These are phyloP conservation scores for Fusarium euwallaceae DNA, from an alignment of 2,329 filamentous ascomycete species.

Conservation along the genomic window DNA sequence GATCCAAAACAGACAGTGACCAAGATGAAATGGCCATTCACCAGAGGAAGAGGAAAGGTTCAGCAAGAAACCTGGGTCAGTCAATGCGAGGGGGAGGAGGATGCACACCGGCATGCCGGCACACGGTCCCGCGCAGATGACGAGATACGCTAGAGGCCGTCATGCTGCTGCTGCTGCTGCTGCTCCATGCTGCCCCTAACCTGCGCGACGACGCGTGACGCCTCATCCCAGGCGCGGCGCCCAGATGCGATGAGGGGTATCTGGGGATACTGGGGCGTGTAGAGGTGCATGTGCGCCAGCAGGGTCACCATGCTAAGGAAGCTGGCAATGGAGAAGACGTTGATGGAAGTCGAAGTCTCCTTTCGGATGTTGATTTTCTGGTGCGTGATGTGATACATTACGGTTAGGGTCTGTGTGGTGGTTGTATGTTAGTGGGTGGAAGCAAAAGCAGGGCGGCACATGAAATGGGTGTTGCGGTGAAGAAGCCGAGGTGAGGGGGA, in stretches of 20 bases:
- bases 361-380: conserved; percentile 84
- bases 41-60: background rate
- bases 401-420: conserved; percentile 72
- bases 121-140: background rate
- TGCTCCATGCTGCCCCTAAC: conserved; percentile 46
- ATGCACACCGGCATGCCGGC: background rate
- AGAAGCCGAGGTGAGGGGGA: conserved; percentile 5
- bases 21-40: background rate
- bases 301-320: conserved; percentile 81
- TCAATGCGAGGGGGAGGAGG: background rate
- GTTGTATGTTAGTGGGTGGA: conserved; percentile 8
- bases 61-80: background rate
- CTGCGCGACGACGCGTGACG: conserved; percentile 44
- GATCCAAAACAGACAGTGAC: background rate
- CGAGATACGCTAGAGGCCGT: conserved; percentile 43
- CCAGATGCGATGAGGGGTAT: conserved; percentile 67
- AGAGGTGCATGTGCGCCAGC: conserved; percentile 75
- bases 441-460: background rate
- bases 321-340: conserved; percentile 81
- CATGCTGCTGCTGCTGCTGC: conserved; percentile 39
- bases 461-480: conserved; percentile 4
- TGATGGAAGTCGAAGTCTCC: conserved; percentile 82
- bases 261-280: conserved; percentile 70
- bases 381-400: conserved; percentile 82
- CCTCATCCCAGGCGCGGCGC: conserved; percentile 53